Conservation (phyloP, 495 filamentous ascomycete species). For the Penicillium coffeae region DNA sequence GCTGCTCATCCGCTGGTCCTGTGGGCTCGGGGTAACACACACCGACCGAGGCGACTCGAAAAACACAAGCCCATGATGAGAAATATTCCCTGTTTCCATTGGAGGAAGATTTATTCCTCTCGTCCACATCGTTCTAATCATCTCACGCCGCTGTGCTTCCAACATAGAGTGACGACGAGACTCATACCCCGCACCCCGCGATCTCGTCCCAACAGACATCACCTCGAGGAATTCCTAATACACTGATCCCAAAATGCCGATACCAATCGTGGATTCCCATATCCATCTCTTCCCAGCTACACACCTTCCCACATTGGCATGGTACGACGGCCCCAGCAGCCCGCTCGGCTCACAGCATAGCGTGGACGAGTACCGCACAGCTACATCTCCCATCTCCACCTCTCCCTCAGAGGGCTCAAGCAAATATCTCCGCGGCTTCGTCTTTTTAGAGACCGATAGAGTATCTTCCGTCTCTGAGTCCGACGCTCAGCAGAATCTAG, state of each 20-base stretch:
- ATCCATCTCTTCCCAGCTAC: conserved; percentile 76
- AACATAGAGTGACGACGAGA: too few relatives aligned
- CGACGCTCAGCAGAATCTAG: conserved; percentile 15
- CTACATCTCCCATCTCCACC: conserved; percentile 16
- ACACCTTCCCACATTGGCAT: conserved; percentile 60
- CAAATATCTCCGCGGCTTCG: conserved; percentile 56
- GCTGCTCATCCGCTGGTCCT: too few relatives aligned
- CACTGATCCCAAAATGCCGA: conserved; percentile 9
- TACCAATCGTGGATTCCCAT: conserved; percentile 72
- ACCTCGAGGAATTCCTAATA: background rate
- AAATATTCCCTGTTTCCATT: background rate
- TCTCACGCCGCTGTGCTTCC: too few relatives aligned
- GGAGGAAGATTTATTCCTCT: background rate
- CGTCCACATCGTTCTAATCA: background rate
- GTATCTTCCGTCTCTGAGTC: conserved; percentile 51
- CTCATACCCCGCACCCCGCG: background rate
- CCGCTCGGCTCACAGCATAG: conserved; percentile 60
- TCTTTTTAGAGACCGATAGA: conserved; percentile 80
- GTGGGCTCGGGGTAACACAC: conserved; percentile 2
- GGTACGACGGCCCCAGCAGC: conserved; percentile 52
- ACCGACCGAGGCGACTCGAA: background rate
- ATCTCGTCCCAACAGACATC: background rate
- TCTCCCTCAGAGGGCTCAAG: conserved; percentile 1
- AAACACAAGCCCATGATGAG: background rate
- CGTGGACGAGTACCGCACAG: conserved; percentile 53